These are phyloP conservation scores for Sphagnum fallax DNA, from an alignment of 228 moss, liverwort and hornwort species.

Conservation along the genomic window DNA sequence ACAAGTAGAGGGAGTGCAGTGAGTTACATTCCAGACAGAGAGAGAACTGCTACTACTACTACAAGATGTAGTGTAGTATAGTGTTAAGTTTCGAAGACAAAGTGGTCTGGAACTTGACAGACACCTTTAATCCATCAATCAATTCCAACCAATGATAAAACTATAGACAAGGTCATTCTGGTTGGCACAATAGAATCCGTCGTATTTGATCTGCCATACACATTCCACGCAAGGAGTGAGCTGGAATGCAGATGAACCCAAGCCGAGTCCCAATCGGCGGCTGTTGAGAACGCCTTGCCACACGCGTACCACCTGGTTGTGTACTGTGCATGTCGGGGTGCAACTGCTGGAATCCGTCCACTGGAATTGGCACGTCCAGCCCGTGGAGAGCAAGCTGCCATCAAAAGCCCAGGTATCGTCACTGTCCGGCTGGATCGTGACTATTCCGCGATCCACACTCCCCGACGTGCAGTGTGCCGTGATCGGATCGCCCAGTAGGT, in stretches of 20 bases:
- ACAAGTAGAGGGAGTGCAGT: too few species aligned
- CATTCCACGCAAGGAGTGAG: slow-evolving; percentile 38
- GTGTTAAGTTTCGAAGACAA: too few species aligned
- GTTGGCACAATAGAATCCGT: slow-evolving; percentile 45
- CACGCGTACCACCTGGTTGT: slow-evolving; percentile 36
- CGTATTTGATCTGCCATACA: slow-evolving; percentile 51
- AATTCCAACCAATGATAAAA: slow-evolving; percentile 33
- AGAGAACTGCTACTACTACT: too few species aligned
- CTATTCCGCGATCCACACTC: slow-evolving; percentile 10
- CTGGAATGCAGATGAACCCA: slow-evolving; percentile 5
- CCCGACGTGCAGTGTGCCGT: slow-evolving; percentile 26
- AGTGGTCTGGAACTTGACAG: too few species aligned
- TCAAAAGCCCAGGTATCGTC: slow-evolving; percentile 34
- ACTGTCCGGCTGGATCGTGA: slow-evolving; percentile 17
- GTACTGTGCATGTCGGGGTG: slow-evolving; percentile 10
- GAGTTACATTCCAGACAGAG: too few species aligned
- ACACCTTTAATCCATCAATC: background rate
- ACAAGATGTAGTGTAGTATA: too few species aligned
- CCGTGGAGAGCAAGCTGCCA: slow-evolving; percentile 23
- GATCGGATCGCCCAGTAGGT: slow-evolving; percentile 34
- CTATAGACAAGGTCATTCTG: slow-evolving; percentile 28
- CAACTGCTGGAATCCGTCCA: slow-evolving; percentile 44
- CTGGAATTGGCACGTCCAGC: slow-evolving; percentile 49
- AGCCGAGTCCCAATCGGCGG: slow-evolving; percentile 16
- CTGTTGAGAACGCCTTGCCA: slow-evolving; percentile 48